These are phyloP conservation scores for Podospora tetraspora DNA, from an alignment of 495 filamentous ascomycete genomes.

Conservation along the genomic window DNA sequence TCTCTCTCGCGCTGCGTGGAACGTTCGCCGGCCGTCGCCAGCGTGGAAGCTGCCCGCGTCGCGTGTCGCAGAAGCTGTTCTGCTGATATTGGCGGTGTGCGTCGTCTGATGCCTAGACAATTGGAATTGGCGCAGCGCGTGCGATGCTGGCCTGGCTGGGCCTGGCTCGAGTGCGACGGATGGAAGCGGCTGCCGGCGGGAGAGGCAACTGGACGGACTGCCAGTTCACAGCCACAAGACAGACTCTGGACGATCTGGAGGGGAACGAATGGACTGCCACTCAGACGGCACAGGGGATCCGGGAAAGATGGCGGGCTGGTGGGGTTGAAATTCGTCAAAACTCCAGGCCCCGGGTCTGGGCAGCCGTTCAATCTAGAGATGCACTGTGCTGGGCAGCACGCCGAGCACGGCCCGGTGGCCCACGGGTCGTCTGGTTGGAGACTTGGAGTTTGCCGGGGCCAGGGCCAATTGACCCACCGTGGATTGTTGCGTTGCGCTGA, in stretches of 20 bases:
- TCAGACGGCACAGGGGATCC: background rate
- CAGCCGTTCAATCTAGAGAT: background rate
- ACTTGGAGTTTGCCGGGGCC: background rate
- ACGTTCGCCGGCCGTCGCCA: background rate
- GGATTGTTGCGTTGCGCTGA: no score
- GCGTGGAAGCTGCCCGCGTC: conserved; percentile 3
- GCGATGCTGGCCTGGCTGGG: no score
- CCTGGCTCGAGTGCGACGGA: background rate
- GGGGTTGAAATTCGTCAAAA: background rate
- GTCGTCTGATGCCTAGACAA: background rate
- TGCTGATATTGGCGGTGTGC: background rate
- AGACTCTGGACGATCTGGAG: background rate
- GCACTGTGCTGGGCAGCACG: background rate
- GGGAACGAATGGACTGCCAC: background rate
- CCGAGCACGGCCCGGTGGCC: background rate
- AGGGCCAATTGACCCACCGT: no score
- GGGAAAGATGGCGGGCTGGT: background rate
- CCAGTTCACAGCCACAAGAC: background rate
- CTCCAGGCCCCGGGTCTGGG: background rate
- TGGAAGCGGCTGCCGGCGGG: background rate
- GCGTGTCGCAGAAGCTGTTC: conserved; percentile 10
- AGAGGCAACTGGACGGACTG: no score
- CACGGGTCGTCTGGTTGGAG: background rate
- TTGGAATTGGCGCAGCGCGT: background rate
- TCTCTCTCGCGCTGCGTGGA: background rate